Percentiles rank a stretch among this genome's conserved stretches.
Conservation (phyloP, 1,139 yeast species). For the Lodderomyces theae region DNA sequence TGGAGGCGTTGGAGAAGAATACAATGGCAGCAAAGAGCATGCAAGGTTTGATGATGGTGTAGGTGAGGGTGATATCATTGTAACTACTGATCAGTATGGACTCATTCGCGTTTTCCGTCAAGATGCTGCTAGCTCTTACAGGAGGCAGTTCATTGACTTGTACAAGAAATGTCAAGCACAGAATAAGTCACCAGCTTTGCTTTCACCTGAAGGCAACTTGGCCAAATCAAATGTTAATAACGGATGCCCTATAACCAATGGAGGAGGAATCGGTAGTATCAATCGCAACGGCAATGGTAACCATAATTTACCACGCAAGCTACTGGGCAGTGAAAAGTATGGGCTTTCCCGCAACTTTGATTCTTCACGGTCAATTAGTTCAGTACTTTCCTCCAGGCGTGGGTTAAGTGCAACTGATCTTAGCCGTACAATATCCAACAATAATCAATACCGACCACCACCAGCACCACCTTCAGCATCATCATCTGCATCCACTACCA, state of each 20-base stretch:
- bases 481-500: background rate
- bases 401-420: background rate
- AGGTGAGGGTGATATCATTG: constrained; percentile 48
- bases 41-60: background rate
- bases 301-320: constrained; percentile 6
- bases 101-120: constrained; percentile 74
- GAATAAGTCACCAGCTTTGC: constrained; percentile 2
- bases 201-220: background rate
- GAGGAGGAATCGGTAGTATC: too few species aligned
- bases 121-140: constrained; percentile 55
- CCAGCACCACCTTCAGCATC: background rate
- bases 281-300: background rate
- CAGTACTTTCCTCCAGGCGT: background rate
- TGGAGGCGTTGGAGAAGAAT: constrained; percentile 13
- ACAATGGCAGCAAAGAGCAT: background rate
- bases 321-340: constrained; percentile 3
- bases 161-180: constrained; percentile 14
- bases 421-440: background rate
- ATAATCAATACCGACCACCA: constrained; percentile 3
- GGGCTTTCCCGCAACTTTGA: constrained; percentile 10
- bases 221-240: background rate
- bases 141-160: constrained; percentile 24
- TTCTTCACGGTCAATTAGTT: constrained; percentile 5
- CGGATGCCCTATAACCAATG: too few species aligned
- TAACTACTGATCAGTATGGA: constrained; percentile 77